Conservation (phyloP, 768 basidiomycete species). For the Suillus cothurnatus region DNA sequence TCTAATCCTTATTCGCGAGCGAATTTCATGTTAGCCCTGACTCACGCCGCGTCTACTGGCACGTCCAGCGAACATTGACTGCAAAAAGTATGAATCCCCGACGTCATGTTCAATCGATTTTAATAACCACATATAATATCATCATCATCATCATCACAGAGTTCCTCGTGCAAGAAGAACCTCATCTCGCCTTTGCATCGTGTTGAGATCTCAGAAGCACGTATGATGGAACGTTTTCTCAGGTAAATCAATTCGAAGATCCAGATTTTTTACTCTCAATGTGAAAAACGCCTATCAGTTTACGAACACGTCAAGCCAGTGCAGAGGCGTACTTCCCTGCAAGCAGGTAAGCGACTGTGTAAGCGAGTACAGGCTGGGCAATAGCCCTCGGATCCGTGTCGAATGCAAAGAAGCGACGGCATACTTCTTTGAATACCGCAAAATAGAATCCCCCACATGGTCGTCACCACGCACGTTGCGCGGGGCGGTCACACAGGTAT, state of each 20-base stretch:
- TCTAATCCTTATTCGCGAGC: background rate
- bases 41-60: background rate
- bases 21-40: background rate
- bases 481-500: background rate
- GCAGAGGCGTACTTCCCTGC: background rate
- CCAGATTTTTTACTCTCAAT: background rate
- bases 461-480: no score
- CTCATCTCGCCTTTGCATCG: background rate
- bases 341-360: background rate
- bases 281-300: background rate
- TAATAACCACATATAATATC: background rate
- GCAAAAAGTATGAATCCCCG: background rate
- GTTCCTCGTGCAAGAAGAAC: background rate
- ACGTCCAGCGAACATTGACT: background rate
- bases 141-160: no score
- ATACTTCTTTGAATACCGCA: background rate
- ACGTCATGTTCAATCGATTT: background rate
- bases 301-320: background rate
- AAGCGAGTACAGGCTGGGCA: background rate
- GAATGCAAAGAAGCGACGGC: background rate
- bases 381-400: conserved; percentile 6
- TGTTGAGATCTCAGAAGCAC: conserved; percentile 2
- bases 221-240: background rate
- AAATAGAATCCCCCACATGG: background rate
- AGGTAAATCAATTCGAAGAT: conserved; percentile 1